phyloP scores from a whole-genome alignment of 2,329 filamentous ascomycete species.

The Monilinia vaccinii-corymbosi region DNA sequence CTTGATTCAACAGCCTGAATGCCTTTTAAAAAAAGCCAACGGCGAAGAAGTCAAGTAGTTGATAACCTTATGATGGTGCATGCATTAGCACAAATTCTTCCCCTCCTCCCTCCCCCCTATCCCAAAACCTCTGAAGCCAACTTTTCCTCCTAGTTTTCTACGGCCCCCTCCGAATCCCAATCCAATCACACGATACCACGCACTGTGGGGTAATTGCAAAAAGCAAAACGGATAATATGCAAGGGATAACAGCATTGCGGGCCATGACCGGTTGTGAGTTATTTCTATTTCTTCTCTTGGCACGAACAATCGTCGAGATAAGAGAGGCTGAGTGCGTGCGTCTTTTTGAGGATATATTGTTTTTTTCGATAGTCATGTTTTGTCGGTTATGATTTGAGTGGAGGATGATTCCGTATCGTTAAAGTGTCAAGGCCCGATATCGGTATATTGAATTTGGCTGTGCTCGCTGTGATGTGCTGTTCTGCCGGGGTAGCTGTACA shows the following conservation, averaged over 20 bases:
- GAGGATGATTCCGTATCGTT: neutral
- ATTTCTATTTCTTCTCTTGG: neutral
- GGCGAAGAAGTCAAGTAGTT: neutral
- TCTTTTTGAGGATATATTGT: neutral
- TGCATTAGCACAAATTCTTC: neutral
- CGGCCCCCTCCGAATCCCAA: neutral
- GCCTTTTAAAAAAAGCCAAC: neutral
- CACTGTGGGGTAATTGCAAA: neutral
- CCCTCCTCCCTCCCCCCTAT: too few species aligned
- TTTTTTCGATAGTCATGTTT: neutral
- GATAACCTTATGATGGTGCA: neutral
- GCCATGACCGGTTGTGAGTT: neutral
- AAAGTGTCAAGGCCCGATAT: neutral
- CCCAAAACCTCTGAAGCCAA: neutral
- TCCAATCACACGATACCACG: neutral
- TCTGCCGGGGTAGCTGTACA: neutral
- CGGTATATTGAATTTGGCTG: neutral
- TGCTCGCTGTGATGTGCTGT: neutral
- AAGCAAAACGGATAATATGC: neutral
- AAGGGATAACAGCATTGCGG: neutral
- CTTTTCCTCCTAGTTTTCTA: neutral
- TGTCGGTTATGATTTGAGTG: neutral
- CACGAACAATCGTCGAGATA: neutral
- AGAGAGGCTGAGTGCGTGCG: neutral
- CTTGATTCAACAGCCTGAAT: neutral